Base-by-base conservation (phyloP, 306 rosid genomes). In the Trichosanthes truncata region DNA sequence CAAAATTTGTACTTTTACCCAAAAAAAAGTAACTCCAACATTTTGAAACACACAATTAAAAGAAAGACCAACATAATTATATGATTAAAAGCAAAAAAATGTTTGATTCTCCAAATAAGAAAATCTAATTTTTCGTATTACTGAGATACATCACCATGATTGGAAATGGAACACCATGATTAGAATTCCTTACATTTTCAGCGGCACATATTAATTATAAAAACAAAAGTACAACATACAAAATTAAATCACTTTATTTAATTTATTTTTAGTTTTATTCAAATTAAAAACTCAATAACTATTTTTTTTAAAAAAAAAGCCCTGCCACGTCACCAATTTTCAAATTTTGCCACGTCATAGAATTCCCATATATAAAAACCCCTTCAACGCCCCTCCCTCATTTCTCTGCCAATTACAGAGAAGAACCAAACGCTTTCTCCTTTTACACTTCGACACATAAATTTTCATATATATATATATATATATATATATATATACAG, bases 331-430 rank as follows among this genome's bases (percentile, higher is more conserved):
- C 63, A 74, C 10, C 11, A 33, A 0, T 48, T 6, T n/a, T 33
- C 0, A 18, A 15, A 74, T 18, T 4, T 2, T 33, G 63, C 48
- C 78, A 74, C 63, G 63, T 74, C 62, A 31, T 5, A n/a, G 0
- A 51, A 2, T 18, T 51, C 12, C 31, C 31, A 31, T 2, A 31
- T 74, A 74, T 74, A 74, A 74, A 71, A 31, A 2, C 10, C 46
- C 38, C 46, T 18, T 4, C 25, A 51, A 52, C 41, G 46, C 29
- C n/a, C 0, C 26, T 33, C 14, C 78, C 78, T 51, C 48, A 29
- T 74, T 74, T 74, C 78, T 74, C 78, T 74, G 63, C 62, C 18
- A 49, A 74, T 74, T 72, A 72, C 56, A 23, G 41, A 49, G 55
- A 48, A 73, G 36, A 74, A 74, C 60, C 26, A 74, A 73, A 48